Conservation (phyloP, 768 basidiomycete genomes). For the Suillus placidus region DNA sequence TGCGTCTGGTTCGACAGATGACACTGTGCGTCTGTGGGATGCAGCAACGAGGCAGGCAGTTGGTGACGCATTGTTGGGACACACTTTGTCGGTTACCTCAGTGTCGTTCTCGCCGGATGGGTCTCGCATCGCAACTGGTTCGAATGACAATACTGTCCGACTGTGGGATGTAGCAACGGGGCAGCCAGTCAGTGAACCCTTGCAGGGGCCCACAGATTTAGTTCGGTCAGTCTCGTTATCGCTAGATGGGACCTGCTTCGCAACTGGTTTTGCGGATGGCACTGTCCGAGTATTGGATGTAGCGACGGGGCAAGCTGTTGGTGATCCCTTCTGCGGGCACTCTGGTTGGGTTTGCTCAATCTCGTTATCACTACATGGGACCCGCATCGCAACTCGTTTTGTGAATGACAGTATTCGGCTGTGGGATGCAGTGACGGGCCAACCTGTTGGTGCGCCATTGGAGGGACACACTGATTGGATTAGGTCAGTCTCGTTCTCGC, state of each 20-base stretch:
- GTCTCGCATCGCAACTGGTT: not conserved
- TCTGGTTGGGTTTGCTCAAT: not conserved
- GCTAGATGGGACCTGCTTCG: not conserved
- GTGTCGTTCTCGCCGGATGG: not conserved
- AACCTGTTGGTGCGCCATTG: not conserved
- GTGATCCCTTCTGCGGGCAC: not conserved
- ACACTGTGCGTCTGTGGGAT: not conserved
- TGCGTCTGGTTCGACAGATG: not conserved
- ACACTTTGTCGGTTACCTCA: not conserved
- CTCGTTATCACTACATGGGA: not conserved
- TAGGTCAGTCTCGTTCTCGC: constrained; percentile 7
- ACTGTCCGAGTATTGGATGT: not conserved
- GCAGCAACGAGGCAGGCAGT: not conserved
- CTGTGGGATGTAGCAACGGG: not conserved
- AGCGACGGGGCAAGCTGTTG: not conserved
- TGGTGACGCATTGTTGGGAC: not conserved
- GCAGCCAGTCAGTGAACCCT: not conserved
- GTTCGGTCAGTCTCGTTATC: not conserved
- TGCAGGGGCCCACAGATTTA: not conserved
- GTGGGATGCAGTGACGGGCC: not conserved
- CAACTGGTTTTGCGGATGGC: not conserved
- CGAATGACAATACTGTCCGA: not conserved
- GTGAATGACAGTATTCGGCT: not conserved
- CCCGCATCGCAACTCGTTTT: not conserved
- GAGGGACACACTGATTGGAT: not conserved